Evolutionary conservation across 2,329 filamentous ascomycete genomes (phyloP), one percentile per base, ranked within the genome.

Genomic region (Ophiocordyceps robertsii): DNA sequence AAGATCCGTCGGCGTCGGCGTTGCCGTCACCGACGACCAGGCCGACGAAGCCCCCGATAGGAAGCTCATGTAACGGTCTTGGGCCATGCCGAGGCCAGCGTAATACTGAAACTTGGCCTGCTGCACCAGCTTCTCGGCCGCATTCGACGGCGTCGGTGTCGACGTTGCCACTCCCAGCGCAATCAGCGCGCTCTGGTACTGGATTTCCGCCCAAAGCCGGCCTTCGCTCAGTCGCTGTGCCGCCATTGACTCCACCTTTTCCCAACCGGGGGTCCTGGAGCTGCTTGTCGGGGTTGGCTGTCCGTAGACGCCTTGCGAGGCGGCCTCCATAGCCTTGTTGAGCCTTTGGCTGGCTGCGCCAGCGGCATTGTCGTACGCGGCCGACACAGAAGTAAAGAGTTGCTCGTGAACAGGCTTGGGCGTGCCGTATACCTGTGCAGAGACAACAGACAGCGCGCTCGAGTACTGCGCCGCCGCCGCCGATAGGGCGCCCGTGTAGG

Each of bases 21-120:
- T 75, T 7, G 77, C 77, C 1, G 70, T 74, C 33, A 71, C 46
- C 2, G 68, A 69, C 43, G 76, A 80, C 35, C 86, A 67, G 17
- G 80, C 84, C 31, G 73, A 77, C 10, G 82, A 86, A 8, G 84
- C 85, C 5, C 80, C 78, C 12, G 70, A 70, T 2, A 92, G 49
- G 53, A 92, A 90, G 40, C 81, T 80, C 6, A 80, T 78, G 58
- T 92, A 92, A 32, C 81, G 77, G 37, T 80, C 84, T 53, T 93
- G 82, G 1, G 87, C 86, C 37, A 86, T 60, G 27, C 86, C 86
- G 21, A 92, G 61, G 11, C 81, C 84, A 48, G 86, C 82, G 51
- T 87, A 89, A 60, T 90, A 90, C 54, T 77, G 73, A 50, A 72
- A 63, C 50, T 70, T 73, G 38, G 74, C 82, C 65, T 70, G 80